These are phyloP conservation scores for Pseudopediastrum boryanum DNA, from an alignment of 139 green algal genomes.

Conservation along the genomic window DNA sequence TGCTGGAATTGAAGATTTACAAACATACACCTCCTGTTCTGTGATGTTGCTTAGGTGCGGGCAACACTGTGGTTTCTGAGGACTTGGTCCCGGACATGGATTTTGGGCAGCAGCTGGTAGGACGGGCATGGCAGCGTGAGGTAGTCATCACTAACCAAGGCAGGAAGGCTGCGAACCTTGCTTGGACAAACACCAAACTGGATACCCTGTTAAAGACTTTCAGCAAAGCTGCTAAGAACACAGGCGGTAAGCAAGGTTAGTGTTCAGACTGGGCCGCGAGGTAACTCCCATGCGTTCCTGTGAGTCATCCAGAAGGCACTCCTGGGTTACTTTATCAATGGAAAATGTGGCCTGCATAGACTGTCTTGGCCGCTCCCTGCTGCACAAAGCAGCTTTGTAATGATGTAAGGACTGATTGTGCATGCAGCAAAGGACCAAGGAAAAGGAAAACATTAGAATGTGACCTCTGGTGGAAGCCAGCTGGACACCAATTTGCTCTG, in stretches of 20 bases:
- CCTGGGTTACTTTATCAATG: too few species aligned
- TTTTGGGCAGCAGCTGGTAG: slow-evolving; percentile 75
- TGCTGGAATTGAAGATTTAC: not conserved
- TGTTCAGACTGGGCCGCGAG: too few species aligned
- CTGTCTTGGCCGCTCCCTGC: too few species aligned
- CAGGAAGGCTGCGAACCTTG: slow-evolving; percentile 49
- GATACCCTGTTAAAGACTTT: slow-evolving; percentile 51
- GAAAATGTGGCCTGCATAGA: too few species aligned
- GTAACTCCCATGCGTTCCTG: too few species aligned
- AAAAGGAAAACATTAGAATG: too few species aligned
- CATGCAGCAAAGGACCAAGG: too few species aligned
- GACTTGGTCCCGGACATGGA: slow-evolving; percentile 58
- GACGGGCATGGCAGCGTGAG: slow-evolving; percentile 60
- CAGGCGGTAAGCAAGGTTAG: slow-evolving; percentile 33
- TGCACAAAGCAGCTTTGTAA: too few species aligned
- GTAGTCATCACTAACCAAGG: slow-evolving; percentile 70
- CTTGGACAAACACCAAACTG: slow-evolving; percentile 62
- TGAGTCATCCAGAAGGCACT: too few species aligned
- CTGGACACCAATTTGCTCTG: too few species aligned
- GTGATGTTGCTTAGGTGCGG: slow-evolving; percentile 43
- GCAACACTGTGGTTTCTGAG: slow-evolving; percentile 67
- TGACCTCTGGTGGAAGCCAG: too few species aligned
- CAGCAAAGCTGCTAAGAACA: slow-evolving; percentile 34
- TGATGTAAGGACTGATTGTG: too few species aligned
- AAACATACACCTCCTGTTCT: not conserved